These are phyloP conservation scores for Cucumis sativus DNA, from an alignment of 306 rosid species.

Conservation along the genomic window Cucumber_9930_V3 NC_026655.2:21293501-21294000, in stretches of 20 bases:
- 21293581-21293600: neutral
- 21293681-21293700: constrained; percentile 3
- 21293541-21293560: too few species aligned
- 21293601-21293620: neutral
- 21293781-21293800: neutral
- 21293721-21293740: constrained; percentile 22
- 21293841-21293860: neutral
- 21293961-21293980: neutral
- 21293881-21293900: neutral
- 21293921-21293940: neutral
- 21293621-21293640: neutral
- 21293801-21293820: neutral
- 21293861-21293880: constrained; percentile 1
- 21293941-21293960: neutral
- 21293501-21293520: too few species aligned
- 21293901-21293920: neutral
- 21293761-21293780: constrained; percentile 8
- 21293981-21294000: neutral
- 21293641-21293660: neutral
- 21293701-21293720: neutral
- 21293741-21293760: constrained; percentile 2
- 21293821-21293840: neutral
- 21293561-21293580: neutral
- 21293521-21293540: too few species aligned
- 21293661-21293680: neutral